phyloP scores from a whole-genome alignment of 352 stramenopile genomes.

The Globisporangium yorkense region DNA sequence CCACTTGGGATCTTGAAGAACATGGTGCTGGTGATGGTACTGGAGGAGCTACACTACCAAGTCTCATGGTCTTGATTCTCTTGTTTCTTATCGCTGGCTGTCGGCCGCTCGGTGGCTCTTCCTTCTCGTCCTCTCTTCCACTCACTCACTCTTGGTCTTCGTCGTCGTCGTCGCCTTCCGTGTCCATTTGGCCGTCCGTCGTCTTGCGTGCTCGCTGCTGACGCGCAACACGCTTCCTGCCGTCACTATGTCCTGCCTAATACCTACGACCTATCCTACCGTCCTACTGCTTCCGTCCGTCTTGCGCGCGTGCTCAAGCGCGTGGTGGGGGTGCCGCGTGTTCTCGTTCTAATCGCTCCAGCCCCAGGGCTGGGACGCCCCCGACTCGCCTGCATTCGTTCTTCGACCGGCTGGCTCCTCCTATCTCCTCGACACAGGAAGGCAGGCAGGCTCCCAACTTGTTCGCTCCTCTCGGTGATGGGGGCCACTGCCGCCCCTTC shows the following conservation, averaged over 20 bases:
- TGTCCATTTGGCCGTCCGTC: slow-evolving; percentile 1
- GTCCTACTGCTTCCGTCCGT: neutral
- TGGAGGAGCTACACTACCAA: neutral
- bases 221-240: neutral
- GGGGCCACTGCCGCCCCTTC: too few species aligned
- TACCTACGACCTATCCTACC: slow-evolving; percentile 2
- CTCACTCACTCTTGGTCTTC: slow-evolving; percentile 1
- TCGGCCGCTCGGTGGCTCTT: neutral
- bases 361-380: neutral
- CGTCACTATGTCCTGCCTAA: neutral
- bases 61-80: neutral
- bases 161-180: slow-evolving; percentile 3
- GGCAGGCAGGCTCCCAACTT: neutral
- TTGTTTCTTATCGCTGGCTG: neutral
- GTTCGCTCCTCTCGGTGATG: neutral
- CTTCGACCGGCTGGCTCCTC: neutral
- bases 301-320: neutral
- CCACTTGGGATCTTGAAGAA: neutral
- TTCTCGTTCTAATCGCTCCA: slow-evolving; percentile 1
- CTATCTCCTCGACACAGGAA: neutral
- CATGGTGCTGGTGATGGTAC: neutral
- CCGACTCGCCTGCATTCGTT: neutral
- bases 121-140: neutral
- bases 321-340: neutral
- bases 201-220: slow-evolving; percentile 1